Evolutionary conservation across 2,329 filamentous ascomycete species (phyloP), one percentile per base, ranked within the genome.

Genomic region (Blastomyces gilchristii): DNA sequence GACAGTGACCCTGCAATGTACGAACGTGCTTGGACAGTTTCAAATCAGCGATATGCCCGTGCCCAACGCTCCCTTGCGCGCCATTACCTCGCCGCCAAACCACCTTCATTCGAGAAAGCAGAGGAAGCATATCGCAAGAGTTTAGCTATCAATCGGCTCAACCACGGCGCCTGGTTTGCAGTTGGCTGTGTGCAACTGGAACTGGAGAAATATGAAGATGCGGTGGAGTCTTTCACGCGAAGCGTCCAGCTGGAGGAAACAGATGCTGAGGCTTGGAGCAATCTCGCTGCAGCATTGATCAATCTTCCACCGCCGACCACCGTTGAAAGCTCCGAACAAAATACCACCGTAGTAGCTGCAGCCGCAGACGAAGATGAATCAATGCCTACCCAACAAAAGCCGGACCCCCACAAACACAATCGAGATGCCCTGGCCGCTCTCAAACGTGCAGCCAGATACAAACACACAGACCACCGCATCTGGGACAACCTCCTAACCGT

Each of bases 401-500:
- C 69, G 61, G 83, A 87, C 66, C 84, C 85, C 0, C 80, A 85
- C 45, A 81, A 81, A 58, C 80, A 90, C 61, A 82, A 91, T 1
- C 79, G 82, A 0, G 90, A 96, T 71, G 87, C 94, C 0, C 83
- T 99, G 0, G 80, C 84, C 6, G 93, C 94, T 0, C 90, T 96
- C 75, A 94, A 96, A 72, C 88, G 89, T 66, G 94, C 92, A 11
- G 91, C 92, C 0, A 83, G 84, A 4, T 83, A 96, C 31, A 91
- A 95, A 60, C 84, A 90, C 74, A 87, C 91, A 69, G 93, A 93
- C 77, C 90, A 88, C 83, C 87, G 90, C 68, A 97, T 99, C 74
- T 97, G 93, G 93, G 90, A 96, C 72, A 99, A 99, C 70, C 88
- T 97, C 18, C 84, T 99, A 63, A 94, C 91, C 0, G 87, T 97